These are phyloP conservation scores for Arabidopsis thaliana DNA, from an alignment of 345 rosid genomes.

Conservation along the genomic window TAIR10.1 NC_003070.9:13063001-13063500, in stretches of 20 bases:
- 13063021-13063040: slow-evolving; percentile 59
- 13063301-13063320: slow-evolving; percentile 20
- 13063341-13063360: neutral
- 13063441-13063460: neutral
- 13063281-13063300: neutral
- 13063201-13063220: neutral
- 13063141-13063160: slow-evolving; percentile 48
- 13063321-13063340: slow-evolving; percentile 14
- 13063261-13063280: neutral
- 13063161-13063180: slow-evolving; percentile 39
- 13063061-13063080: slow-evolving; percentile 48
- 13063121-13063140: slow-evolving; percentile 38
- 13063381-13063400: slow-evolving; percentile 24
- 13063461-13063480: too few relatives aligned
- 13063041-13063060: slow-evolving; percentile 54
- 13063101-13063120: slow-evolving; percentile 31
- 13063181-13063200: neutral
- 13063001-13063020: slow-evolving; percentile 76
- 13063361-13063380: neutral
- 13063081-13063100: slow-evolving; percentile 30
- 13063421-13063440: neutral
- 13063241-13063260: slow-evolving; percentile 6
- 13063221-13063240: slow-evolving; percentile 27
- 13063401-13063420: neutral
- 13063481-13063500: too few relatives aligned